Evolutionary conservation across 805 yeast species (phyloP), one percentile per base, ranked within the genome.

Genomic region (Ogataea corticis): DNA sequence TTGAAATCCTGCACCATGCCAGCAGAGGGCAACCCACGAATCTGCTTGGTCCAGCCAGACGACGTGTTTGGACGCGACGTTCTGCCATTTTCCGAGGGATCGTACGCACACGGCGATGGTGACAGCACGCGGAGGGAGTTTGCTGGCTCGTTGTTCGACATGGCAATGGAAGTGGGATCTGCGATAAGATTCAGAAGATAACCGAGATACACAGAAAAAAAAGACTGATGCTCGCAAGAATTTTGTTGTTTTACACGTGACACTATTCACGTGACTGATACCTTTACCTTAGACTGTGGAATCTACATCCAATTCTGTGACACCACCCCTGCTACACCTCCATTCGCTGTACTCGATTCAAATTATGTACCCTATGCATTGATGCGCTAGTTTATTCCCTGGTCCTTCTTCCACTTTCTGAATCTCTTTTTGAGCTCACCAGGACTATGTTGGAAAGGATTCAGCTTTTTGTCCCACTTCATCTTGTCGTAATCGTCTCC

Each of bases 391-490:
- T 23, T 14, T n/a, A 48, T 48, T 12, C 48, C 51, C 39, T 49
- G 51, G 3, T 39, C 40, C 41, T 76, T 74, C 63, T 81, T 82
- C 92, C 95, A 88, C 63, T 80, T 84, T 16, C 54, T 59, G 36
- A 92, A 71, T 62, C 94, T 79, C 65, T 79, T 80, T 66, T 76
- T 84, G 55, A 92, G 69, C 57, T 89, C 95, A 21, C 96, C 95
- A n/a, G 82, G 83, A 50, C 87, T 76, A 64, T 87, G 89, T 69
- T 91, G 97, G 66, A 76, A 79, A 2, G 83, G 77, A 65, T 92
- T 92, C 51, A 91, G 73, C 65, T 86, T 86, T 67, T 78, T 79
- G 65, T 94, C 99, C 87, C 96, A 86, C 63, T 81, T 85, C 99
- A 94, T 94, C 57, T 83, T 87, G 38, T 77, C 83, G 62, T 82